Evolutionary conservation across 2,329 filamentous ascomycete genomes (phyloP).

Genomic region (Didymella keratinophila): DNA sequence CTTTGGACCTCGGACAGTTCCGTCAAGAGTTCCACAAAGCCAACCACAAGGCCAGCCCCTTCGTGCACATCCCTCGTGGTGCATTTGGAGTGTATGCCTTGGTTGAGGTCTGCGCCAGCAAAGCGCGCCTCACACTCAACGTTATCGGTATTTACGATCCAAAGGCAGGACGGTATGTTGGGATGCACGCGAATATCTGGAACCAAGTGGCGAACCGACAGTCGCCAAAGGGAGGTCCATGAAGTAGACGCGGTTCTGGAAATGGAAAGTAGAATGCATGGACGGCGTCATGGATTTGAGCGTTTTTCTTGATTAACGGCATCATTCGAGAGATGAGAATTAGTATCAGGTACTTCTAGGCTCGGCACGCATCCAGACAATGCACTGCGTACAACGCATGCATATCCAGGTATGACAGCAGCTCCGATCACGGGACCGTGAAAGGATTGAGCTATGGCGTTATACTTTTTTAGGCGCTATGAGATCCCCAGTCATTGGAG

Average conservation of each 20-base stretch:
- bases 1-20: slow-evolving; percentile 39
- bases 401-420: too few species aligned
- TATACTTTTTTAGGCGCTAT: too few species aligned
- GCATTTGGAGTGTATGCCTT: slow-evolving; percentile 55
- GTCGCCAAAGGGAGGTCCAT: slow-evolving; percentile 46
- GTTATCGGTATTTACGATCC: slow-evolving; percentile 58
- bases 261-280: not conserved
- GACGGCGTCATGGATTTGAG: not conserved
- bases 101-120: slow-evolving; percentile 56
- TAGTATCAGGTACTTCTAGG: too few species aligned
- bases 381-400: too few species aligned
- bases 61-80: slow-evolving; percentile 52
- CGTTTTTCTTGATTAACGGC: too few species aligned
- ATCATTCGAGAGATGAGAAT: too few species aligned
- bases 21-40: slow-evolving; percentile 33
- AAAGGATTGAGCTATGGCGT: too few species aligned
- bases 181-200: slow-evolving; percentile 36
- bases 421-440: too few species aligned
- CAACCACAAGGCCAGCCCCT: slow-evolving; percentile 20
- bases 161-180: slow-evolving; percentile 49
- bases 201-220: slow-evolving; percentile 46
- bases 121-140: slow-evolving; percentile 54
- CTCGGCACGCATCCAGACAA: too few species aligned
- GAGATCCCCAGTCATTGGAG: too few species aligned
- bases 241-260: not conserved